Evolutionary conservation across 306 rosid species (phyloP).

Genomic region (Prunus salicina): DNA sequence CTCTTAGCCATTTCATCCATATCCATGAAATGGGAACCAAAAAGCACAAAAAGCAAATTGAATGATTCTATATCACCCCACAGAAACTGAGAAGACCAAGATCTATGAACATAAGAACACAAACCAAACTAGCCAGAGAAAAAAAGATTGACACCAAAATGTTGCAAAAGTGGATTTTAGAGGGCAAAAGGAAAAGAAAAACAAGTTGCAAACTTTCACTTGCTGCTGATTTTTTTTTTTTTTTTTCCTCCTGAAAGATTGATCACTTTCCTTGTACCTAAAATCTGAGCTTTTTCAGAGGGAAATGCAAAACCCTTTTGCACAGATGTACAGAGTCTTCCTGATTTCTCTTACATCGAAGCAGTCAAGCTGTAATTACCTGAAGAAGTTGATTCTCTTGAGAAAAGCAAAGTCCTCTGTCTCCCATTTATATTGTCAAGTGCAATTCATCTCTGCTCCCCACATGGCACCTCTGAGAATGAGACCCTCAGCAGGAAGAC

Average conservation of each 20-base stretch:
- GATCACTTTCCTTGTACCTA: conserved; percentile 14
- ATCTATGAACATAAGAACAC: background rate
- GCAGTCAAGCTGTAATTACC: conserved; percentile 13
- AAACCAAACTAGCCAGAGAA: background rate
- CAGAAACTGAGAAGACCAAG: background rate
- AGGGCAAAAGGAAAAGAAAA: background rate
- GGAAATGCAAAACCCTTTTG: background rate
- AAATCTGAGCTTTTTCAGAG: background rate
- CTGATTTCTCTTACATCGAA: conserved; percentile 20
- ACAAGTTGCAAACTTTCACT: conserved; percentile 8
- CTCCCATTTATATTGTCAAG: conserved; percentile 39
- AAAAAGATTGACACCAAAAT: background rate
- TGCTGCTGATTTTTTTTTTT: background rate
- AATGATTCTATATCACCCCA: background rate
- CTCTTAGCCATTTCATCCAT: conserved; percentile 44
- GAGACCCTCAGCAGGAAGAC: conserved; percentile 21
- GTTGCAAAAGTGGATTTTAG: conserved; percentile 21
- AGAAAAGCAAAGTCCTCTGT: conserved; percentile 28
- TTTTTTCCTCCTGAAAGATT: background rate
- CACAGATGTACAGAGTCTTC: conserved; percentile 6
- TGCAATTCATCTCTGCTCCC: conserved; percentile 35
- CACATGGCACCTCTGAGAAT: conserved; percentile 25
- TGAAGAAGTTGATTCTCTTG: conserved; percentile 38
- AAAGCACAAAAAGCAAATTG: background rate
- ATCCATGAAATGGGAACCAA: conserved; percentile 6